Percentiles rank a stretch among this genome's conserved stretches.
Conservation (phyloP, 306 rosid genomes). For the Cucurbita ficifolia region DNA sequence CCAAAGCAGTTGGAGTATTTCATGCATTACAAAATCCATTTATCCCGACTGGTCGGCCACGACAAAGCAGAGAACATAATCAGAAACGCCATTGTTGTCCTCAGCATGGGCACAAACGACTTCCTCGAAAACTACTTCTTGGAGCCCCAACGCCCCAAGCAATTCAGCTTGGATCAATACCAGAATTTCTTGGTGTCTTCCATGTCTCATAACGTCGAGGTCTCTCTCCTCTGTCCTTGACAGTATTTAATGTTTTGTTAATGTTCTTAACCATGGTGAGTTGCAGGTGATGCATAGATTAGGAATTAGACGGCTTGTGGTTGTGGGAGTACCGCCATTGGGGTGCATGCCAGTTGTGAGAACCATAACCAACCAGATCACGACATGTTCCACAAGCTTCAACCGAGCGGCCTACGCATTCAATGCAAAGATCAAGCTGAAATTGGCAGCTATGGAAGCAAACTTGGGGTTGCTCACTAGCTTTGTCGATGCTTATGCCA, state of each 20-base stretch:
- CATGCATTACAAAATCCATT: constrained; percentile 39
- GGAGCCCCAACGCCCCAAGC: constrained; percentile 42
- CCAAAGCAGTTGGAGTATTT: constrained; percentile 45
- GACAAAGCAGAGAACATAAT: constrained; percentile 27
- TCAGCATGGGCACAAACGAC: constrained; percentile 72
- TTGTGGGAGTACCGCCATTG: constrained; percentile 59
- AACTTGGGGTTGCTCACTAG: constrained; percentile 19
- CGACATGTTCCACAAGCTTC: constrained; percentile 22
- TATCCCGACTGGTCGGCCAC: constrained; percentile 31
- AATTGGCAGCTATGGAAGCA: constrained; percentile 18
- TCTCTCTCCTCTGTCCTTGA: neutral
- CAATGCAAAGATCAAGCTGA: constrained; percentile 28
- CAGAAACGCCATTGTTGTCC: constrained; percentile 26
- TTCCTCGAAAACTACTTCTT: constrained; percentile 58
- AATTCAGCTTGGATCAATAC: constrained; percentile 30
- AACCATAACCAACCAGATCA: constrained; percentile 9
- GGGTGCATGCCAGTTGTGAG: constrained; percentile 55
- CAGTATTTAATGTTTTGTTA: no score
- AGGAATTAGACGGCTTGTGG: constrained; percentile 27
- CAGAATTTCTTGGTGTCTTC: constrained; percentile 41
- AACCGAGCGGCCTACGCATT: constrained; percentile 32
- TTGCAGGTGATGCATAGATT: constrained; percentile 38
- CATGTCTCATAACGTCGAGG: constrained; percentile 33
- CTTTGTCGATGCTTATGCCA: constrained; percentile 31
- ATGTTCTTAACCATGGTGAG: no score